Evolutionary conservation across 1,284 basidiomycete genomes (phyloP).

Genomic region (Sanghuangporus baumii): DNA sequence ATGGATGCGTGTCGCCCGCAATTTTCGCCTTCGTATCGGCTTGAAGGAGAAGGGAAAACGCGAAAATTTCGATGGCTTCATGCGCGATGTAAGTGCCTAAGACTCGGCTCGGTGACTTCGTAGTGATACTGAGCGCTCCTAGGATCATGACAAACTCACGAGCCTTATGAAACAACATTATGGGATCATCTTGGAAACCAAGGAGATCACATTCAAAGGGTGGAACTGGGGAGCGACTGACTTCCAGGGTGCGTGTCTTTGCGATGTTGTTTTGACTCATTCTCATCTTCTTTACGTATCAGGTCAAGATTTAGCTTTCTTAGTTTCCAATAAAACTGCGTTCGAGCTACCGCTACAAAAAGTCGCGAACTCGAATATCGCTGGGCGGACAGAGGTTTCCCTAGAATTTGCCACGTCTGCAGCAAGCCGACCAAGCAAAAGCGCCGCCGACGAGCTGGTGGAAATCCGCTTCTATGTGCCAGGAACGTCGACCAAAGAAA

Average conservation of each 20-base stretch:
- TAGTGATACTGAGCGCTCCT: slow-evolving; percentile 5
- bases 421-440: slow-evolving; percentile 43
- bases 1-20: slow-evolving; percentile 89
- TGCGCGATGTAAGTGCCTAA: slow-evolving; percentile 64
- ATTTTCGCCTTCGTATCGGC: slow-evolving; percentile 85
- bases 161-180: slow-evolving; percentile 83
- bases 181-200: slow-evolving; percentile 77
- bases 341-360: slow-evolving; percentile 88
- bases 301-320: slow-evolving; percentile 90
- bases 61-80: slow-evolving; percentile 93
- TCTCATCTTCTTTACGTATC: slow-evolving; percentile 6
- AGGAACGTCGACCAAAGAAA: slow-evolving; percentile 66
- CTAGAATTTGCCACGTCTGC: slow-evolving; percentile 79
- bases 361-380: slow-evolving; percentile 97
- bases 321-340: slow-evolving; percentile 84
- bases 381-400: slow-evolving; percentile 94
- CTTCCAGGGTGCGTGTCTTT: slow-evolving; percentile 68
- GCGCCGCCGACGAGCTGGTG: slow-evolving; percentile 79
- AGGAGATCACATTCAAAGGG: slow-evolving; percentile 87
- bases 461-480: slow-evolving; percentile 98
- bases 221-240: slow-evolving; percentile 99
- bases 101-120: background rate
- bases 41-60: slow-evolving; percentile 65
- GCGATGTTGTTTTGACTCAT: background rate
- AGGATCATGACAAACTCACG: slow-evolving; percentile 82